Evolutionary conservation across 1,139 yeast species (phyloP).

Genomic region (Protomyces inundatus): DNA sequence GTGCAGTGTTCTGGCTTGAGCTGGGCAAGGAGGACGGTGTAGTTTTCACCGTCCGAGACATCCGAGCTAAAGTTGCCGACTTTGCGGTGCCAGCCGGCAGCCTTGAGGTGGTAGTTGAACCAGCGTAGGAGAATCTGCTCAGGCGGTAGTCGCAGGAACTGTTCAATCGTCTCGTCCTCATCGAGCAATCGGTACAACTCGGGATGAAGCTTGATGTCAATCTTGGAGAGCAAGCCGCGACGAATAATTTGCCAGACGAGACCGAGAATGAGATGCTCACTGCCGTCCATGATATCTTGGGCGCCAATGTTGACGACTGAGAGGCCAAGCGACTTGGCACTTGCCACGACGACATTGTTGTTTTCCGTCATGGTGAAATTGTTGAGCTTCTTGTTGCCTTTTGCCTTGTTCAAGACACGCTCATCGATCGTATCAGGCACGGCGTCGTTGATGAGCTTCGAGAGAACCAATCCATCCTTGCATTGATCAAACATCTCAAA

Average conservation of each 20-base stretch:
- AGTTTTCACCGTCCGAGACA: slow-evolving; percentile 91
- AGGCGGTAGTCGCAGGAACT: slow-evolving; percentile 91
- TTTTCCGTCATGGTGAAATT: slow-evolving; percentile 94
- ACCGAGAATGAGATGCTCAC: slow-evolving; percentile 91
- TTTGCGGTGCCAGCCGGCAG: slow-evolving; percentile 80
- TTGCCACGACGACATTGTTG: slow-evolving; percentile 93
- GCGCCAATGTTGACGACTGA: slow-evolving; percentile 90
- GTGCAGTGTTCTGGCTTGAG: slow-evolving; percentile 81
- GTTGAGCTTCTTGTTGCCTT: slow-evolving; percentile 74
- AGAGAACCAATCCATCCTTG: slow-evolving; percentile 84
- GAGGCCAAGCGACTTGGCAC: slow-evolving; percentile 97
- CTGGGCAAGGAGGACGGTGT: slow-evolving; percentile 81
- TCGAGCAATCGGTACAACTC: slow-evolving; percentile 90
- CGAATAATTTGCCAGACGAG: slow-evolving; percentile 97
- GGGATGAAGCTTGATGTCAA: slow-evolving; percentile 93
- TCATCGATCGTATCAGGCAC: slow-evolving; percentile 98
- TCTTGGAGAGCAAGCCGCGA: slow-evolving; percentile 87
- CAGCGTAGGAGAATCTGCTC: slow-evolving; percentile 95
- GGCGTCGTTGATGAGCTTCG: slow-evolving; percentile 91
- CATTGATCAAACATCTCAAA: slow-evolving; percentile 96
- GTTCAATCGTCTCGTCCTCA: slow-evolving; percentile 96
- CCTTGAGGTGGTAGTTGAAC: slow-evolving; percentile 93
- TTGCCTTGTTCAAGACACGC: slow-evolving; percentile 86
- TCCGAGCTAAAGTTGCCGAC: slow-evolving; percentile 82
- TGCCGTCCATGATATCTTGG: slow-evolving; percentile 94